Base-by-base conservation (phyloP, 139 green algal genomes). In the Micractinium sp. region DNA sequence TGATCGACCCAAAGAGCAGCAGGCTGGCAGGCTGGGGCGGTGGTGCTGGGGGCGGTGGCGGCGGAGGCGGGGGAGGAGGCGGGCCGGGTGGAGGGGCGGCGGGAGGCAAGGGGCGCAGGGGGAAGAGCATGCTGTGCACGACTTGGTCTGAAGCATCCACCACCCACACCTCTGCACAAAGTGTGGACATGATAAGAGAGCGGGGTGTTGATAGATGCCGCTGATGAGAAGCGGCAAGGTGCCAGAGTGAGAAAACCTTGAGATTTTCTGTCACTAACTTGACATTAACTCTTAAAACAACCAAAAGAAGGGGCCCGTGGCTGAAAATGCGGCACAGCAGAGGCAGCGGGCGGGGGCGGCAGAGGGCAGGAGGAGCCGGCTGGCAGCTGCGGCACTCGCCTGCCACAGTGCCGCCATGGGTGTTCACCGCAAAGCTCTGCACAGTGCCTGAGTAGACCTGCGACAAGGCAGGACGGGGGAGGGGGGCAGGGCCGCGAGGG, bases 361-460 rank as follows among this genome's bases (percentile, higher is more conserved):
- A 33, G 27, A 2, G 14, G 63, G 22, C 63, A 71, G 63, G 63
- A 25, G 63, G 20, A 27, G 63, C 9, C 22, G 14, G 63, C 63
- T 23, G 14, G 63, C 63, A 31, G 63, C 47, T 16, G 63, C 63
- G 63, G 14, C 63, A 71, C 69, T 33, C 36, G 69, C 69, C 69
- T 76, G 69, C 69, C 69, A 76, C 69, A 22, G 69, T 76, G 69
- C 69, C 69, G 15, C 69, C 69, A 35, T 35, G 69, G 25, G 69
- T 76, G 69, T 76, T 76, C 25, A 76, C 69, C 7, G 69, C 69
- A 76, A 76, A 76, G 69, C 69, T 76, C 69, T 76, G 69, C 69
- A 76, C 69, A 23, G 69, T 33, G 2, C 69, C 69, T 1, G 25
- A 23, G 31, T 76, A 76, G 25, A 76, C 69, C 69, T 76, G 69